Percentiles rank a stretch among this genome's conserved stretches.
Conservation (phyloP, 2,329 filamentous ascomycete genomes). For the Phialocephala sp. region DNA sequence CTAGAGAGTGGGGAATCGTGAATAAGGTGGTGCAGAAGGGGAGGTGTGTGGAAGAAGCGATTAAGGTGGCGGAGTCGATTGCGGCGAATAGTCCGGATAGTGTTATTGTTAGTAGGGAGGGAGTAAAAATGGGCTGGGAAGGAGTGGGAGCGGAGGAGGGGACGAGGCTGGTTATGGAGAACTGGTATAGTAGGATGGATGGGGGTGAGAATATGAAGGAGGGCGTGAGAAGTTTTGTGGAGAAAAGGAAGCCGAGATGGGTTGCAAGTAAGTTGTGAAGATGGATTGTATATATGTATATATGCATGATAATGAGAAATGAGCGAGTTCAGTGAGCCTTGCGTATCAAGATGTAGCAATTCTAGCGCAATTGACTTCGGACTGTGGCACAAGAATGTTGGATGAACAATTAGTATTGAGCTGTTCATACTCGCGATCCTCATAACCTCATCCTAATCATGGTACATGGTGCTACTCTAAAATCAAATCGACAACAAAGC, state of each 20-base stretch:
- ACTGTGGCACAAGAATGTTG: too few relatives aligned
- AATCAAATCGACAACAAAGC: neutral
- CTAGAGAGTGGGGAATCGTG: slow-evolving; percentile 71
- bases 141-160: slow-evolving; percentile 64
- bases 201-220: slow-evolving; percentile 76
- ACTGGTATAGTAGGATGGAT: slow-evolving; percentile 64
- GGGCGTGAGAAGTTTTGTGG: slow-evolving; percentile 76
- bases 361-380: too few relatives aligned
- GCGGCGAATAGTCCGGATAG: slow-evolving; percentile 75
- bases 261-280: slow-evolving; percentile 62
- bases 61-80: slow-evolving; percentile 66
- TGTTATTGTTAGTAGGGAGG: slow-evolving; percentile 75
- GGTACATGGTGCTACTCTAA: neutral
- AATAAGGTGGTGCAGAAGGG: slow-evolving; percentile 63
- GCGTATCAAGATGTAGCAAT: too few relatives aligned
- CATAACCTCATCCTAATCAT: neutral
- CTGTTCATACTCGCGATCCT: neutral
- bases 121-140: slow-evolving; percentile 76
- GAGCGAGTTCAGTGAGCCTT: neutral
- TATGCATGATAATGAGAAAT: neutral
- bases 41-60: slow-evolving; percentile 60
- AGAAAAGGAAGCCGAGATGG: slow-evolving; percentile 75
- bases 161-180: slow-evolving; percentile 61
- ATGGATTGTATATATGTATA: neutral
- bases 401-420: neutral